These are phyloP conservation scores for Flaveria bidentis DNA, from an alignment of 129 eudicot genomes.

Conservation along the genomic window DNA sequence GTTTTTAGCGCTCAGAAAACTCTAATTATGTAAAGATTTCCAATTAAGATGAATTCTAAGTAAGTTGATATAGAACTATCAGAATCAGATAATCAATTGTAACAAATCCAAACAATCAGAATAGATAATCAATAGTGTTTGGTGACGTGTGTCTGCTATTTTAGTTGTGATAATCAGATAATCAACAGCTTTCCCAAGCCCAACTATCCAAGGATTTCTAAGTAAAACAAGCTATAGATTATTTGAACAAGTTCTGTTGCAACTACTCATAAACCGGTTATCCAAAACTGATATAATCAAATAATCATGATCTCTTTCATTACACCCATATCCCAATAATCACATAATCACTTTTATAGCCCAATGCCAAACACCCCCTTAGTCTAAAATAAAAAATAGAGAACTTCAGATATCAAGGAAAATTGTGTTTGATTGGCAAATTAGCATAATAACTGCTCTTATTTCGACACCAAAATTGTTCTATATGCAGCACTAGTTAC, in stretches of 20 bases:
- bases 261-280: not conserved
- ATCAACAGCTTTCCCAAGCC: not conserved
- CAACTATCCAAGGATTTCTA: not conserved
- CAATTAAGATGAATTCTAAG: not conserved
- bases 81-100: not conserved
- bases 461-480: not conserved
- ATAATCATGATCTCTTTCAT: not conserved
- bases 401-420: not conserved
- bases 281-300: not conserved
- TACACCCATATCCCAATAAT: not conserved
- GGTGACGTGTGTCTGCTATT: not conserved
- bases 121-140: not conserved
- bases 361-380: conserved; percentile 5
- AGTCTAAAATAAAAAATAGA: not conserved
- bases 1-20: not conserved
- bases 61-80: not conserved
- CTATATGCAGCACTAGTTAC: not conserved
- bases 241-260: not conserved
- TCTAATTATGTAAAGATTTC: not conserved
- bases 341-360: not conserved
- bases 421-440: not conserved
- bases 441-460: not conserved
- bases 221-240: too few relatives aligned
- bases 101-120: not conserved
- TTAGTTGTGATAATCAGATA: not conserved